Evolutionary conservation across 495 filamentous ascomycete species (phyloP).

Genomic region (Cladorrhinum samala): DNA sequence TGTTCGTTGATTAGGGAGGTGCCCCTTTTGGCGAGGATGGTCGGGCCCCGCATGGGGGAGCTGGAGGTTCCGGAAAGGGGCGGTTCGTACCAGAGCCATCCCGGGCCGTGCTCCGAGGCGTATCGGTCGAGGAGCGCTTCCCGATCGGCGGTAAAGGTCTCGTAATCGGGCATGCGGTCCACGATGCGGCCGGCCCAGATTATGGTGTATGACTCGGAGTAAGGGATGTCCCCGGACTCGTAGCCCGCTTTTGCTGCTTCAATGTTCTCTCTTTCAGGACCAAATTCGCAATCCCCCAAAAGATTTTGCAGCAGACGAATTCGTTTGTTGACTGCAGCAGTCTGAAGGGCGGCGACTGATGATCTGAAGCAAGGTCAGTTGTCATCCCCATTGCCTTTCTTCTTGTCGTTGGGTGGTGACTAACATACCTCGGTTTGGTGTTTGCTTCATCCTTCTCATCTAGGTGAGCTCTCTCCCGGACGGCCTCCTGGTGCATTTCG

Average conservation of each 20-base stretch:
- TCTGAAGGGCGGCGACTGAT: constrained; percentile 13
- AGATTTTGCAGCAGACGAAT: constrained; percentile 25
- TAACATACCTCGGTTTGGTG: constrained; percentile 31
- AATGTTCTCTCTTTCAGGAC: constrained; percentile 39
- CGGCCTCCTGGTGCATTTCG: constrained; percentile 24
- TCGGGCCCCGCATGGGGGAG: neutral
- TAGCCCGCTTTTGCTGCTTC: constrained; percentile 39
- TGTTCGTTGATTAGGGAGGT: constrained; percentile 20
- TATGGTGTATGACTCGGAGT: constrained; percentile 35
- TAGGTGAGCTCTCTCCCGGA: constrained; percentile 29
- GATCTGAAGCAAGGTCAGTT: constrained; percentile 17
- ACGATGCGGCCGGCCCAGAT: constrained; percentile 43
- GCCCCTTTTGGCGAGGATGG: constrained; percentile 25
- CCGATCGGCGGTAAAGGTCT: constrained; percentile 33
- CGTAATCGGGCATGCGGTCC: constrained; percentile 33
- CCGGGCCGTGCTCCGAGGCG: constrained; percentile 28
- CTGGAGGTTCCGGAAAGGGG: constrained; percentile 24
- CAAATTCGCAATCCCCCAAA: constrained; percentile 29
- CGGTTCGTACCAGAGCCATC: constrained; percentile 48
- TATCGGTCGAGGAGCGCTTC: constrained; percentile 38
- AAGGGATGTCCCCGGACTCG: constrained; percentile 34
- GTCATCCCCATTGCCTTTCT: neutral
- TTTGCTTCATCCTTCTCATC: constrained; percentile 35
- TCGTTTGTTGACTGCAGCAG: constrained; percentile 26
- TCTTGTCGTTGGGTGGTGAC: neutral